Base-by-base conservation (phyloP, 805 yeast genomes). In the Ogataea salicorniae region DNA sequence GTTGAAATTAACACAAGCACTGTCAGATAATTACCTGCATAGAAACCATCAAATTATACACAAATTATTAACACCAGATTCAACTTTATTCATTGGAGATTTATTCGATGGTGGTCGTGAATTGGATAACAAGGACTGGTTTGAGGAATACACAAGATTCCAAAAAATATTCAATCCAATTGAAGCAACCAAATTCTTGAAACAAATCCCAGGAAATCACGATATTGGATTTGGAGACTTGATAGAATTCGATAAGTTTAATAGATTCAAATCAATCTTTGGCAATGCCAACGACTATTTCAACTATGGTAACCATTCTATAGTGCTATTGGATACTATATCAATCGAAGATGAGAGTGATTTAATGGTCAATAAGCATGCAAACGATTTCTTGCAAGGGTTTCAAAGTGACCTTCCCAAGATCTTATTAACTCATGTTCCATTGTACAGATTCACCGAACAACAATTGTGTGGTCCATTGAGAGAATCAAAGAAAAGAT, bases 181-280 rank as follows among this genome's bases (percentile, higher is more conserved):
- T 13, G 51, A 40, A 14, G 83, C 84, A 2, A 70, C 75, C 43
- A 74, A 75, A 39, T 69, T 76, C 7, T 67, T 72, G 46, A 71
- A 77, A 42, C 57, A 61, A 46, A 50, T 66, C 2, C 96, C 97
- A 0, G 99, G 98, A 1, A 94, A 94, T 59, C 99, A 94, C 61
- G 99, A 94, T 63, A 90, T 95, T 53, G 99, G 99, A 0, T 91
- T 84, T 67, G 96, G 92, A 29, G 79, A 83, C 47, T 77, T 81
- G 0, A 80, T 92, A 14, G 72, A 81, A 6, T 70, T 72, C 14
- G 62, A 71, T 1, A 81, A 86, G 15, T 63, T 75, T 17, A 65
- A 76, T 34, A 70, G 98, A 55, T 94, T 91, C 65, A 67, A 75
- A 18, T 66, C 79, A 1, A 76, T 75, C 59, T 92, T 89, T 64